Base-by-base conservation (phyloP, 345 rosid species). In the Adansonia digitata region DNA sequence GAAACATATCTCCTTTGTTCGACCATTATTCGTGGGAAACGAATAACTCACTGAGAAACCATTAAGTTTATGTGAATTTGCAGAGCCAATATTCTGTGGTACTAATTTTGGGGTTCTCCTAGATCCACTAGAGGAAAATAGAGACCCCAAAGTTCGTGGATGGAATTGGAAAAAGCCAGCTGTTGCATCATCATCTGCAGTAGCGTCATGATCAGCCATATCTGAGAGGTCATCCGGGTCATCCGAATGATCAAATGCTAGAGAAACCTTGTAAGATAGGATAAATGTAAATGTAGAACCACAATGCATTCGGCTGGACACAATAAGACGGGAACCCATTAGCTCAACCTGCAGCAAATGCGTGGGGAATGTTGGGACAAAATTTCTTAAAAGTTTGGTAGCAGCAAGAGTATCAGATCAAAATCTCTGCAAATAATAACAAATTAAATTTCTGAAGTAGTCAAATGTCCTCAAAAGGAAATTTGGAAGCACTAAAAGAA, bases 271-370 rank as follows among this genome's bases (percentile, higher is more conserved):
- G 86, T 90, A 95, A 12, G 98, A 97, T 43, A 95, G 81, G 72
- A 89, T 82, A 76, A 95, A 95, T 15, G 96, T 95, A 78, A 95
- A 94, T 13, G 90, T 92, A 24, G 97, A 94, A 18, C 98, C 98
- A 9, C 66, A 67, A 69, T 87, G 82, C 80, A 87, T 98, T 78
- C 29, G 77, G 83, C 98, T 94, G 22, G 95, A 86, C 64, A 94
- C 98, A 0, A 97, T 92, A 29, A 94, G 94, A 48, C 77, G 86
- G 72, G 98, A 98, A 4, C 98, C 98, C 98, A 94, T 94, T 84
- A 94, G 85, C 84, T 94, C 94, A 77, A 91, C 97, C 98, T 94
- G 71, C 69, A 43, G 62, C 71, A 31, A 39, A 77, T 49, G 75
- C 69, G 75, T 29, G 74, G 27, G 75, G 60, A 79, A 63, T 69